Evolutionary conservation across 1,284 basidiomycete genomes (phyloP).

Genomic region (Hypsizygus ulmarius): DNA sequence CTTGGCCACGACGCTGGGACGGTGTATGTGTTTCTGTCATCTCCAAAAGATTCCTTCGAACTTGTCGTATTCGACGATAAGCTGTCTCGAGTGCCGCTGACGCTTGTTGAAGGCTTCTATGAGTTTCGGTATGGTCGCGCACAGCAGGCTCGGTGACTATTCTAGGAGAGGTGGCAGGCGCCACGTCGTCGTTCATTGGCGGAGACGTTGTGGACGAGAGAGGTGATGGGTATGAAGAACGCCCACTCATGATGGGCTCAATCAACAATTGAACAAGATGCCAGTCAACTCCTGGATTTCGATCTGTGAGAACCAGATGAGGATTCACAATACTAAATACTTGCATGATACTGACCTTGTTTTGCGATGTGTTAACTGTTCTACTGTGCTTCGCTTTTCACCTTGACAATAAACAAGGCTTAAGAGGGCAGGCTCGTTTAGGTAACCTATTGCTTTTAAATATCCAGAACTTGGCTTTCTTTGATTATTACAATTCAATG

Average conservation of each 20-base stretch:
- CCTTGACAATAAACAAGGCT: too few species aligned
- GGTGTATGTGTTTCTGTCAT: conserved; percentile 33
- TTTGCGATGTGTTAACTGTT: too few species aligned
- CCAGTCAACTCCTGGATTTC: background rate
- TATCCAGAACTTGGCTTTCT: too few species aligned
- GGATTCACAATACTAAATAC: background rate
- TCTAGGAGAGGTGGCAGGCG: background rate
- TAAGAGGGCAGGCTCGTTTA: too few species aligned
- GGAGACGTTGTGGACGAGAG: conserved; percentile 22
- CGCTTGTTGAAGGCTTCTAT: conserved; percentile 43
- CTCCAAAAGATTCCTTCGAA: conserved; percentile 46
- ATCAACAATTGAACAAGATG: background rate
- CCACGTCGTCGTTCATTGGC: conserved; percentile 16
- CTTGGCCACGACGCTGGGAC: conserved; percentile 8
- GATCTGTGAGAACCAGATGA: background rate
- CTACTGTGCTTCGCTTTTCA: too few species aligned
- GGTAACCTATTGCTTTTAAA: too few species aligned
- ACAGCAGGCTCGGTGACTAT: conserved; percentile 1
- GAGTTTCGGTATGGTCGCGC: conserved; percentile 26
- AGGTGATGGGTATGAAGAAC: conserved; percentile 27
- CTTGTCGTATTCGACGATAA: conserved; percentile 48
- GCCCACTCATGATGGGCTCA: conserved; percentile 17
- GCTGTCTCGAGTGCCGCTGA: conserved; percentile 49
- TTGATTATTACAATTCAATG: too few species aligned
- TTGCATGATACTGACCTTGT: too few species aligned